Evolutionary conservation across 2,329 filamentous ascomycete genomes (phyloP), one percentile per base, ranked within the genome.

Genomic region (Fusarium algeriense): DNA sequence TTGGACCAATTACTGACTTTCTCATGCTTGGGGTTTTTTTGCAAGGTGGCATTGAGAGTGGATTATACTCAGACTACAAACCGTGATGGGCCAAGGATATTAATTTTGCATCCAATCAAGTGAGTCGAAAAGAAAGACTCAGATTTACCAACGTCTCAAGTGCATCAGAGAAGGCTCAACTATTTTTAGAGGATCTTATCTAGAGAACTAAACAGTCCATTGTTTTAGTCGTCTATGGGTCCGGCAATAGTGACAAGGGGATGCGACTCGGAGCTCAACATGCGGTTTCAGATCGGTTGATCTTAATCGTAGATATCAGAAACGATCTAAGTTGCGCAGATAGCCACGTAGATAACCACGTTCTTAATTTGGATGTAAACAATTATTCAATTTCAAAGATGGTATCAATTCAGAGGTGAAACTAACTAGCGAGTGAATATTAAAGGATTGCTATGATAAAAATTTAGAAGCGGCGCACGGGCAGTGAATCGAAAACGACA

Each of bases 231-330:
- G 35, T 7, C 14, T 26, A n/a, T 13, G 28, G 28, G 28, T 38
- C 17, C 17, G 17, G 32, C 17, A 5, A 38, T 6, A 38, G 20
- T 26, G 48, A 52, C 48, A 52, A 52, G 48, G 48, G 48, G 20
- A 15, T 52, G 48, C 32, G 48, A 52, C 48, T 52, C 48, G 48
- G 48, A 52, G 48, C 48, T 52, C 20, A 3, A 52, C 9, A 52
- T 26, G 48, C 48, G 48, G 48, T 52, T 52, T 52, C 48, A 52
- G 48, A 52, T 52, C 48, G 9, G 48, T 52, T 52, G 48, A 52
- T 52, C 48, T 52, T 52, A n/a, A 52, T 52, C 48, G 48, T 26
- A 52, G 48, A 52, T 52, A 26, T 38, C 6, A 37, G 48, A 38
- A 52, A 52, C 48, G 3, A 26, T 52, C 48, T 32, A 52, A 52